A percentile compares a stretch with the other conserved stretches of the same genome.
These are phyloP conservation scores for Cordia subcordata DNA, from an alignment of 257 asterid species.

Conservation along the genomic window DNA sequence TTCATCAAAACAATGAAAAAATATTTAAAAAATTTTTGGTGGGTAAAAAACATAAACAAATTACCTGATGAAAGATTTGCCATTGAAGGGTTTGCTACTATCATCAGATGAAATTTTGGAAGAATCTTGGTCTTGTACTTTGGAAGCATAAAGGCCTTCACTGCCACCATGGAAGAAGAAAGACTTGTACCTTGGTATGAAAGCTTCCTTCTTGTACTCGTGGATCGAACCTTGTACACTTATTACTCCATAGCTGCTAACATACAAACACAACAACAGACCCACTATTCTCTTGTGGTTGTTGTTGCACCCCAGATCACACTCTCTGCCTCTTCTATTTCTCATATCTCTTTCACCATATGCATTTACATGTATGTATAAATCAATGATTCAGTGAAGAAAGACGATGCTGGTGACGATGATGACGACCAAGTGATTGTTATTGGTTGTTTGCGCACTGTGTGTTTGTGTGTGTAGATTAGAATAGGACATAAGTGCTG, in stretches of 20 bases:
- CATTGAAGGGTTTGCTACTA: constrained; percentile 61
- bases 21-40: not conserved
- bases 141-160: constrained; percentile 94
- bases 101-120: constrained; percentile 43
- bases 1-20: not conserved
- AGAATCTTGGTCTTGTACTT: constrained; percentile 36
- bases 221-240: constrained; percentile 87
- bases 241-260: constrained; percentile 21
- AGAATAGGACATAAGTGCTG: not conserved
- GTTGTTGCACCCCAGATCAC: constrained; percentile 37
- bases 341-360: not conserved
- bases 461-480: not conserved
- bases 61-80: constrained; percentile 90
- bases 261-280: constrained; percentile 27
- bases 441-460: not conserved
- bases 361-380: too few species aligned
- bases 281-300: constrained; percentile 20
- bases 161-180: constrained; percentile 96
- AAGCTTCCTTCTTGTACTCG: constrained; percentile 74
- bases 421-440: too few species aligned
- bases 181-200: constrained; percentile 82
- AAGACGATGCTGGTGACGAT: too few species aligned
- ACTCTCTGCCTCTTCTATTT: constrained; percentile 14
- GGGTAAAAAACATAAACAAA: too few species aligned
- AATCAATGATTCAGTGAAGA: too few species aligned